Conservation (phyloP, 2,329 filamentous ascomycete genomes). For the Zymoseptoria ardabiliae region DNA sequence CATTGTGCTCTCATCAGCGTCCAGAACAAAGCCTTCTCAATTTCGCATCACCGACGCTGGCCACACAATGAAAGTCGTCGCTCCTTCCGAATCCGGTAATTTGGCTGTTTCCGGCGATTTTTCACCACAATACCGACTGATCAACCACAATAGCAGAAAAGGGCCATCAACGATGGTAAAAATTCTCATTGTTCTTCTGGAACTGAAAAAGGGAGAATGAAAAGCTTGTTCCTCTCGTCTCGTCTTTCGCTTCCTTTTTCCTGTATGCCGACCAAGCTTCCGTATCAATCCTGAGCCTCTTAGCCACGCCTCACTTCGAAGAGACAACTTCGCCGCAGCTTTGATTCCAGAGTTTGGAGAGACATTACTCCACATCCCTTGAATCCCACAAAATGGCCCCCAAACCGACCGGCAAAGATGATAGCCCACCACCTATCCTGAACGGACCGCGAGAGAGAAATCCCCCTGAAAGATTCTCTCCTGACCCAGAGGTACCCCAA, state of each 20-base stretch:
- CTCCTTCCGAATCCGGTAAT: background rate
- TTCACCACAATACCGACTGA: background rate
- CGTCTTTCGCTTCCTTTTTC: background rate
- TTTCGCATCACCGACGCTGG: background rate
- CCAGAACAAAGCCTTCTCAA: too few relatives aligned
- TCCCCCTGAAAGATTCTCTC: too few relatives aligned
- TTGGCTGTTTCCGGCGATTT: background rate
- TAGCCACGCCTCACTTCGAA: background rate
- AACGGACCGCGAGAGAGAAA: too few relatives aligned
- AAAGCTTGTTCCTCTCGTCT: background rate
- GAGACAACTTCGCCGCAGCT: too few relatives aligned
- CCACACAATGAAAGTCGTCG: background rate
- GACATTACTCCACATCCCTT: too few relatives aligned
- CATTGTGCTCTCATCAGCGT: too few relatives aligned
- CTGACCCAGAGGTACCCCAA: too few relatives aligned
- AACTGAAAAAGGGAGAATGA: background rate
- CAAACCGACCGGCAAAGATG: background rate
- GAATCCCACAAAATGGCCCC: background rate
- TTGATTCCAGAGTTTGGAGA: too few relatives aligned
- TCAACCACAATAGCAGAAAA: background rate
- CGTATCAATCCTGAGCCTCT: background rate
- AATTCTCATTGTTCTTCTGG: background rate
- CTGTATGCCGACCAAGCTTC: background rate
- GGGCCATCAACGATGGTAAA: background rate
- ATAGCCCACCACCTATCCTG: too few relatives aligned